Evolutionary conservation across 2,329 filamentous ascomycete genomes (phyloP).

Genomic region (Incumbomyces lentus): DNA sequence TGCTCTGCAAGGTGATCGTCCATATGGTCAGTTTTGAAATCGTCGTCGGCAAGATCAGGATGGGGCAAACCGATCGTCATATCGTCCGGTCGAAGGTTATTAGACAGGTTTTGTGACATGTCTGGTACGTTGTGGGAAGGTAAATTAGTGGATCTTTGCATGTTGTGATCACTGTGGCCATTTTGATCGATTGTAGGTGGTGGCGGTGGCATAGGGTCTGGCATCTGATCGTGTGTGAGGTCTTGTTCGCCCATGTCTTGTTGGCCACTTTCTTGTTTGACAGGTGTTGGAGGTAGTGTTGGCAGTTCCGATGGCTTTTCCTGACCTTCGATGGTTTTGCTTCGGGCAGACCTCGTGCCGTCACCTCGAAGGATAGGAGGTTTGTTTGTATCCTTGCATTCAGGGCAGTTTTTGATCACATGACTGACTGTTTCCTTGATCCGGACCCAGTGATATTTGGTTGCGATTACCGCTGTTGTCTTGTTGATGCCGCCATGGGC

Average conservation of each 20-base stretch:
- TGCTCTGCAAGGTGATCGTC: conserved; percentile 4
- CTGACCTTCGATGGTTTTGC: conserved; percentile 18
- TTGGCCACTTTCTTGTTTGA: conserved; percentile 6
- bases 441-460: conserved; percentile 92
- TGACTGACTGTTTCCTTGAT: conserved; percentile 96
- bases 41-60: background rate
- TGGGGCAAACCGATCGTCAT: conserved; percentile 2
- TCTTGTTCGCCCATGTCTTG: background rate
- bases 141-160: conserved; percentile 11
- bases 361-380: conserved; percentile 31
- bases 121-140: conserved; percentile 11
- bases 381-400: conserved; percentile 75
- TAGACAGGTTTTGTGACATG: background rate
- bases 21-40: conserved; percentile 4
- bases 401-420: conserved; percentile 80
- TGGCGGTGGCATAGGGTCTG: background rate
- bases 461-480: conserved; percentile 85
- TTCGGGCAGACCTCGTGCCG: conserved; percentile 18
- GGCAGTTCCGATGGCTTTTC: conserved; percentile 9
- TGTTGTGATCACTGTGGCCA: conserved; percentile 5
- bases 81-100: conserved; percentile 1
- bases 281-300: conserved; percentile 4
- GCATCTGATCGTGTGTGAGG: background rate
- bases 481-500: conserved; percentile 95
- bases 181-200: background rate